A percentile compares a stretch with the other conserved stretches of the same genome.
phyloP scores from a whole-genome alignment of 352 stramenopile species.

The Pythium aquatile region DNA sequence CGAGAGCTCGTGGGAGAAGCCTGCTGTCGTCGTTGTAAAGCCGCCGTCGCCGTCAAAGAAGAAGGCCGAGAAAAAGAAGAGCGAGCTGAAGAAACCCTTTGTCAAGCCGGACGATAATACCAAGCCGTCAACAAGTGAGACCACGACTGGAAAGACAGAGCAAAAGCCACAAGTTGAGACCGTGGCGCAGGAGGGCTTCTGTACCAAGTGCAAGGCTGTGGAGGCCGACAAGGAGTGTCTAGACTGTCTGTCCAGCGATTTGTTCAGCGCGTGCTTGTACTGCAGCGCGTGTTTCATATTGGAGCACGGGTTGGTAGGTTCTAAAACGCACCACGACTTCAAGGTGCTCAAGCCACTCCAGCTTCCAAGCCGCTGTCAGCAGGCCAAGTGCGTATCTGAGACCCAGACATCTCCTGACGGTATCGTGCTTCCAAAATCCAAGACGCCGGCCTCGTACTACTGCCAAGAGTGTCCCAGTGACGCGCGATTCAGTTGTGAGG shows the following conservation, averaged over 20 bases:
- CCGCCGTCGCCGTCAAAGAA: neutral
- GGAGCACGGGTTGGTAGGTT: constrained; percentile 32
- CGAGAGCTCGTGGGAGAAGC: constrained; percentile 56
- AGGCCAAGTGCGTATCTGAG: constrained; percentile 19
- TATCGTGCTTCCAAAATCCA: neutral
- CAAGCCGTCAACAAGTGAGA: neutral
- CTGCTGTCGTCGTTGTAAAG: constrained; percentile 12
- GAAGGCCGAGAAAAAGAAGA: constrained; percentile 4
- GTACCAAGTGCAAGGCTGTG: constrained; percentile 34
- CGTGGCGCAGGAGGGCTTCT: constrained; percentile 31
- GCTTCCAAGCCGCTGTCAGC: constrained; percentile 35
- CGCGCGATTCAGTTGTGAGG: constrained; percentile 32
- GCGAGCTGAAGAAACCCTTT: neutral
- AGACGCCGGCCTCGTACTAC: constrained; percentile 40
- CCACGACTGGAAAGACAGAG: neutral
- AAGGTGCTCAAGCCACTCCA: constrained; percentile 29
- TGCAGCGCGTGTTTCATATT: constrained; percentile 56
- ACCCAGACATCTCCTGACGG: neutral
- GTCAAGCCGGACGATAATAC: neutral
- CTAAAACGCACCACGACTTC: constrained; percentile 55
- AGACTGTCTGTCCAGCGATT: constrained; percentile 34
- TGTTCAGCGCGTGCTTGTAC: constrained; percentile 24
- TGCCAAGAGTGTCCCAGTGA: constrained; percentile 27
- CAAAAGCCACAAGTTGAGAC: neutral
- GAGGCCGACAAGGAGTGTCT: constrained; percentile 56